Evolutionary conservation across 2,329 filamentous ascomycete species (phyloP), one percentile per base, ranked within the genome.

Genomic region (Thielaviopsis cerberus): DNA sequence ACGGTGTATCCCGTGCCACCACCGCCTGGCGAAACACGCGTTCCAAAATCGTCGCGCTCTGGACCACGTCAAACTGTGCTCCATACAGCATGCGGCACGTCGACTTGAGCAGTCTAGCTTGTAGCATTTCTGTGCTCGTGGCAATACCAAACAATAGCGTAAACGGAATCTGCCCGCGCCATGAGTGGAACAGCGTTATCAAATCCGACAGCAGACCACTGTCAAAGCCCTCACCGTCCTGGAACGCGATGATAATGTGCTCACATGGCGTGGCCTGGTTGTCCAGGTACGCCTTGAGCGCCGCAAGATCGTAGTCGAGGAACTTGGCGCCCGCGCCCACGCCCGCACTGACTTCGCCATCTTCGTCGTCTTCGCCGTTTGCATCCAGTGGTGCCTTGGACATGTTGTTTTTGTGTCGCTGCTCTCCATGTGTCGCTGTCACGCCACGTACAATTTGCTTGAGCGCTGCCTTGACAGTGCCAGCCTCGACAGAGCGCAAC

Each of bases 181-280:
- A 92, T 3, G 74, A 74, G 59, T 70, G 72, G 61, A 91, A 76
- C 4, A 90, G 74, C 41, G 76, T 74, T 52, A 91, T 76, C 37
- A 88, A 66, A 59, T 91, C 86, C 1, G 81, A 82, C 13, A 94
- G 71, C n/a, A 92, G 69, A 27, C 72, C 72, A 53, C 80, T 80
- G 64, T 90, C 86, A 65, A 92, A 90, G 0, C 83, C 86, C 69
- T 92, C 88, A 62, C 85, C 88, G 65, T 92, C 87, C 67, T 89
- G 83, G 60, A 92, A 81, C 0, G 84, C 81, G 54, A 94, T 73
- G 55, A 88, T 76, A 10, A 91, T 77, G 63, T 81, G 80, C 48
- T 76, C 69, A 27, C 76, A 76, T 15, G 50, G 24, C 69, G 67
- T 27, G 22, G 37, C 20, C 23, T 52, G 41, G 77, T 75, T 8